phyloP scores from a whole-genome alignment of 108 stramenopile species.

The Fistulifera solaris region DNA sequence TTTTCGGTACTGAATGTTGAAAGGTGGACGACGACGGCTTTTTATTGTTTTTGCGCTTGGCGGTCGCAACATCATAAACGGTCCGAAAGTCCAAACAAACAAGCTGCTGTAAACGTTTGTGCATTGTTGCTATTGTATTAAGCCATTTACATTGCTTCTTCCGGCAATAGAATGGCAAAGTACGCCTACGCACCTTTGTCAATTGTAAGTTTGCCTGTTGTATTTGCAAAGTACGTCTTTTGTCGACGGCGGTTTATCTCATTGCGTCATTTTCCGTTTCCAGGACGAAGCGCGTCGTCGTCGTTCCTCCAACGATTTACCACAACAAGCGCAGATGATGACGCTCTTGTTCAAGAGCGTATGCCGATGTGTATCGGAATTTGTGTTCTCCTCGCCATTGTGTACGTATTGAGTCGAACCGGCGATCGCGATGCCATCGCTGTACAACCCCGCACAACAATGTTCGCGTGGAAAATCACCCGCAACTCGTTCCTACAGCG shows the following conservation, averaged over 20 bases:
- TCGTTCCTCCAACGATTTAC: conserved; percentile 1
- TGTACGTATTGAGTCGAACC: conserved; percentile 75
- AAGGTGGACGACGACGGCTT: too few relatives aligned
- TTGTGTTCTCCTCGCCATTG: conserved; percentile 79
- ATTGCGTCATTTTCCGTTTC: not conserved
- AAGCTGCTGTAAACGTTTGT: too few relatives aligned
- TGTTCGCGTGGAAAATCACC: not conserved
- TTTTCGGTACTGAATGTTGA: too few relatives aligned
- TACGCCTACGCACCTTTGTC: conserved; percentile 86
- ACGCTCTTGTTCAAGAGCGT: conserved; percentile 55
- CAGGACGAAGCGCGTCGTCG: conserved; percentile 2
- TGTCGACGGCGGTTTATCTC: not conserved
- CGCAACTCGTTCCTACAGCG: not conserved
- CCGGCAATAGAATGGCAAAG: conserved; percentile 52
- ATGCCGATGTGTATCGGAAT: conserved; percentile 84
- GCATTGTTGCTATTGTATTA: too few relatives aligned
- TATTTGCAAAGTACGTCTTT: not conserved
- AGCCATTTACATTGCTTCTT: not conserved
- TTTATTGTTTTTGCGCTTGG: too few relatives aligned
- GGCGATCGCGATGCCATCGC: conserved; percentile 29
- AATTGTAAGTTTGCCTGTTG: conserved; percentile 44
- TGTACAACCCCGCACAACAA: not conserved
- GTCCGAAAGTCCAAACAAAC: too few relatives aligned
- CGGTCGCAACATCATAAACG: too few relatives aligned
- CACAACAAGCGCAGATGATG: conserved; percentile 1